phyloP scores from a whole-genome alignment of 352 stramenopile genomes.

The Halophytophthora polymorphica region DNA sequence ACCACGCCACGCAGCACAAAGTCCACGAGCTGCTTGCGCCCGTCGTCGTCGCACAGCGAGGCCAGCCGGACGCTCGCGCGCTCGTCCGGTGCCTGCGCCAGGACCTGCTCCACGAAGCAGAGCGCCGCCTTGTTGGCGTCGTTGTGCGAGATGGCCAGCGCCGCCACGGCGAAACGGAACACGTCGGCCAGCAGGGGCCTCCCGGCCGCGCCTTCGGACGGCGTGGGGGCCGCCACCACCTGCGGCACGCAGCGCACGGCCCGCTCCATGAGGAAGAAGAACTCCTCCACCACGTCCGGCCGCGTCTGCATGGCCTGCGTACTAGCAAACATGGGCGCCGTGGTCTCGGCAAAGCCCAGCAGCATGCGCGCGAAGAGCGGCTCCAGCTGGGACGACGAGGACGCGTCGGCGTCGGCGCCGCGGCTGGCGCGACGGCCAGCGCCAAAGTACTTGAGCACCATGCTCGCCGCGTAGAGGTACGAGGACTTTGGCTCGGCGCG shows the following conservation, averaged over 20 bases:
- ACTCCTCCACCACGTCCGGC: constrained; percentile 95
- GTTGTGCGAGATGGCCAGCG: constrained; percentile 90
- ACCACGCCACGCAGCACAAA: constrained; percentile 63
- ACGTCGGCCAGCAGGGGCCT: constrained; percentile 67
- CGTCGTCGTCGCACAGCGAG: constrained; percentile 21
- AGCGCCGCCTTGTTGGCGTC: constrained; percentile 93
- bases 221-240: constrained; percentile 48
- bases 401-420: neutral
- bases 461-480: constrained; percentile 80
- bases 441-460: constrained; percentile 80
- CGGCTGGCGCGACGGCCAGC: constrained; percentile 21
- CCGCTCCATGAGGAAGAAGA: constrained; percentile 94
- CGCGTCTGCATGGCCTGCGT: constrained; percentile 60
- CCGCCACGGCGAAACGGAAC: constrained; percentile 82
- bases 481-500: constrained; percentile 78
- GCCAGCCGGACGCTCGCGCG: constrained; percentile 16
- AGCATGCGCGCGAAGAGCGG: constrained; percentile 57
- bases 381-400: constrained; percentile 30
- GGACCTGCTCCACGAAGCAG: constrained; percentile 87
- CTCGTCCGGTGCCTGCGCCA: constrained; percentile 19
- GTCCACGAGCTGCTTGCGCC: constrained; percentile 55
- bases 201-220: constrained; percentile 2
- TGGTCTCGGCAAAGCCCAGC: constrained; percentile 60
- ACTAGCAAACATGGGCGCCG: constrained; percentile 83
- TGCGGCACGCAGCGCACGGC: constrained; percentile 85